Percentiles rank a stretch among this genome's conserved stretches.
phyloP scores from a whole-genome alignment of 148 eudicot species.

The Spergularia marina region DNA sequence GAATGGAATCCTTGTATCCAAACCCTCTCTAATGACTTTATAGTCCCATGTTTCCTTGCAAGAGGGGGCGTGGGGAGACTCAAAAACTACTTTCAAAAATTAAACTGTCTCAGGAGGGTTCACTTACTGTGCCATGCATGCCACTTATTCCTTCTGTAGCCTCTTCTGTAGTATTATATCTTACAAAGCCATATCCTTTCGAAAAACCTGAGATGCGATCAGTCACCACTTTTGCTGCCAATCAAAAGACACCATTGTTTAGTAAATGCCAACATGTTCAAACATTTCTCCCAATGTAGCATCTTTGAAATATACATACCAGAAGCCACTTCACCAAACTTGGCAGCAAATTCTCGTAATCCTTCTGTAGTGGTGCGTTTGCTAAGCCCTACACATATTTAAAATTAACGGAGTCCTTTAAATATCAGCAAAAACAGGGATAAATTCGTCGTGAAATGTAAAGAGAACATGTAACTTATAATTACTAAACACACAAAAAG shows the following conservation, averaged over 20 bases:
- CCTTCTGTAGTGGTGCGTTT: constrained; percentile 70
- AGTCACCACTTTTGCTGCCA: constrained; percentile 86
- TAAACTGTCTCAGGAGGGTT: neutral
- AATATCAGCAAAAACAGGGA: neutral
- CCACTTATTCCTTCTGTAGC: constrained; percentile 67
- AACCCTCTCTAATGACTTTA: neutral
- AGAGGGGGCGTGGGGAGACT: neutral
- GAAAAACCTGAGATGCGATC: constrained; percentile 77
- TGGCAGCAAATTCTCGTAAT: constrained; percentile 47
- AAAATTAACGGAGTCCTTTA: neutral
- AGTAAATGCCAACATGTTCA: constrained; percentile 2
- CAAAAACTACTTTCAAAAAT: neutral
- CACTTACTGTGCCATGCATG: constrained; percentile 84
- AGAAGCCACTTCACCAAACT: constrained; percentile 59
- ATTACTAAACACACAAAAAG: too few species aligned
- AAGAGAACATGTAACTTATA: too few species aligned
- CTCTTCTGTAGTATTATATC: constrained; percentile 63
- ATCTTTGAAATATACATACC: constrained; percentile 29
- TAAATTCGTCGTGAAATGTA: neutral
- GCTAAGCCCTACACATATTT: constrained; percentile 46
- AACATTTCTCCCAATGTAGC: neutral
- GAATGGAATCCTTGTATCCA: too few species aligned
- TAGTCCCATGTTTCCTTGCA: neutral
- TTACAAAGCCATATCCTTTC: constrained; percentile 85
- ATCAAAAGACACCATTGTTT: neutral